Evolutionary conservation across 345 rosid genomes (phyloP).

Genomic region (Alliaria petiolata): DNA sequence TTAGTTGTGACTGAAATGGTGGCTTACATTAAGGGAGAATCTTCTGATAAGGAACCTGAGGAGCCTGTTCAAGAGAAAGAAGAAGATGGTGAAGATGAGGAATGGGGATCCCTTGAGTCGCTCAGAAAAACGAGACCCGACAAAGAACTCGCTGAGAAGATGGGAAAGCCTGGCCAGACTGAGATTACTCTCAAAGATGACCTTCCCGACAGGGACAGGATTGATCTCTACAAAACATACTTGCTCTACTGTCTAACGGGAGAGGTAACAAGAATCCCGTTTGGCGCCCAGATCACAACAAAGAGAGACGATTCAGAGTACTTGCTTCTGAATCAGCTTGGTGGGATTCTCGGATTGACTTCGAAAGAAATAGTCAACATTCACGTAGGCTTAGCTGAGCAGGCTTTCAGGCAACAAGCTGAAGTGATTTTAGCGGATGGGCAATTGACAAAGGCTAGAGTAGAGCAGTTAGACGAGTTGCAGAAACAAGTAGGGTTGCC

Average conservation of each 20-base stretch:
- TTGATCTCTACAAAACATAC: conserved; percentile 80
- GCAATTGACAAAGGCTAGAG: conserved; percentile 76
- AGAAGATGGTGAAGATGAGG: conserved; percentile 54
- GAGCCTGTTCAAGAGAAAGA: conserved; percentile 47
- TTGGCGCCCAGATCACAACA: conserved; percentile 73
- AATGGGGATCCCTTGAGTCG: conserved; percentile 77
- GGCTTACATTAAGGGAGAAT: conserved; percentile 74
- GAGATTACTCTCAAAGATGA: conserved; percentile 96
- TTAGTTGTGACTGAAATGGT: conserved; percentile 81
- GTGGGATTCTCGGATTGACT: conserved; percentile 80
- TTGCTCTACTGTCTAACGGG: conserved; percentile 84
- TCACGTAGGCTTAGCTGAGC: conserved; percentile 81
- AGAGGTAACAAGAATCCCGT: conserved; percentile 66
- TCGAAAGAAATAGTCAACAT: conserved; percentile 69
- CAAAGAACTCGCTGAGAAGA: conserved; percentile 53
- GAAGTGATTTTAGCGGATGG: conserved; percentile 98
- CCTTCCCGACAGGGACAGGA: conserved; percentile 78
- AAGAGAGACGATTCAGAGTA: conserved; percentile 80
- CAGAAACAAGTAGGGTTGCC: conserved; percentile 95
- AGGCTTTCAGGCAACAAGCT: conserved; percentile 86
- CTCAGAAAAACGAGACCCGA: conserved; percentile 65
- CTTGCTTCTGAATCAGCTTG: conserved; percentile 74
- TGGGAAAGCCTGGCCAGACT: conserved; percentile 76
- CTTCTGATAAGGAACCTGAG: conserved; percentile 62
- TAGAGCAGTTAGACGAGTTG: conserved; percentile 75